Evolutionary conservation across 208 protist species (phyloP), one percentile per base, ranked within the genome.

Genomic region (Leishmania mexicana): DNA sequence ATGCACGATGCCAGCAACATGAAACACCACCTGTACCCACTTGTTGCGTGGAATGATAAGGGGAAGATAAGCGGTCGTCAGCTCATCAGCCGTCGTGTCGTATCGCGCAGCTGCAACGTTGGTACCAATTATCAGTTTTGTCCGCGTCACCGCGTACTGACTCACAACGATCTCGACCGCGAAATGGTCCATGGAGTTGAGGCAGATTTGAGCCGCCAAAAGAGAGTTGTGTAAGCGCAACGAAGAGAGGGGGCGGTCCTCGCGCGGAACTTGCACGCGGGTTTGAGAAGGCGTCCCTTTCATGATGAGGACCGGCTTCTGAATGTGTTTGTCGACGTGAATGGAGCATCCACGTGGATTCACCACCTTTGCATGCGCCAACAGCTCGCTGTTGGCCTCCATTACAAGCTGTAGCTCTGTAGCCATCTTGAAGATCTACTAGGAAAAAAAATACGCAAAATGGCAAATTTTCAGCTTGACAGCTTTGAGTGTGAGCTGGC

Each of bases 11-110:
- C 94, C 94, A 19, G 85, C 84, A 21, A 97, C 42, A 78, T 97
- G 92, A 83, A 97, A 92, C 1, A 97, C 88, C 15, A 96, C 90
- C 78, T 97, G 94, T n/a, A 97, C 93, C 93, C 94, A 97, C 58
- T 89, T 83, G 81, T 88, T 93, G 2, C 92, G 83, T 19, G 94
- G 94, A 49, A 97, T 91, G 54, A 97, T 89, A 4, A 97, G 85
- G 1, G 92, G 94, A 40, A 97, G 81, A 72, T 86, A 90, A 45
- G 86, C 86, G 35, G 81, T 51, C 71, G 87, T 75, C n/a, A 93
- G 68, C 8, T 88, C 88, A 45, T 84, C 85, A 49, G 45, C 77
- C 4, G 73, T 40, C 19, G 83, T 72, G 2, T 92, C 90, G n/a
- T 84, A 72, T 47, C 85, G 76, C 3, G 92, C 85, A 24, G 87